These are phyloP conservation scores for Sonneratia alba DNA, from an alignment of 345 rosid genomes.

Conservation along the genomic window DNA sequence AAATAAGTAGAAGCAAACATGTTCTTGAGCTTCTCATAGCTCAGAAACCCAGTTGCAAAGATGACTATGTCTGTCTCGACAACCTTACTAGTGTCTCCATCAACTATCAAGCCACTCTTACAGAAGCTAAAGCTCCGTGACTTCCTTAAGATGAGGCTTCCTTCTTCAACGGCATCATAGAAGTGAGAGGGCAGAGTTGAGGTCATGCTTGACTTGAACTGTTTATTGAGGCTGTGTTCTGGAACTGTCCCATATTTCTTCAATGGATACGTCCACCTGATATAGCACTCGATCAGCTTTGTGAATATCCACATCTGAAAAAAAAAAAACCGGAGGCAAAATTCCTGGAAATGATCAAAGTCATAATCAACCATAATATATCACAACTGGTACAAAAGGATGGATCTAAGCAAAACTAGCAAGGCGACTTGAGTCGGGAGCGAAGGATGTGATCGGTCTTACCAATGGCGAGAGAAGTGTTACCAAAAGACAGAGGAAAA, in stretches of 20 bases:
- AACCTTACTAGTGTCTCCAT: conserved; percentile 1
- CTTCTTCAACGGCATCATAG: conserved; percentile 18
- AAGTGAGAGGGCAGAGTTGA: conserved; percentile 21
- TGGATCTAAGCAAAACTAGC: background rate
- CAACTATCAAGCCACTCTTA: conserved; percentile 17
- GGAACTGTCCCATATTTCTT: conserved; percentile 23
- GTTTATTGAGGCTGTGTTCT: conserved; percentile 13
- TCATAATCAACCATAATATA: background rate
- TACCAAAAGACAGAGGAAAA: conserved; percentile 19
- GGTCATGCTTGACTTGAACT: conserved; percentile 16
- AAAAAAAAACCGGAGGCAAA: no score
- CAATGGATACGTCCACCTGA: conserved; percentile 19
- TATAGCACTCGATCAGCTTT: conserved; percentile 18
- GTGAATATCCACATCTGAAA: conserved; percentile 21
- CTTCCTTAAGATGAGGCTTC: conserved; percentile 23
- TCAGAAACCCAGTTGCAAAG: conserved; percentile 26
- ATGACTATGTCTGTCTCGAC: conserved; percentile 18
- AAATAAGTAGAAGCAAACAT: conserved; percentile 19
- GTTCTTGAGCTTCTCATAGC: conserved; percentile 22
- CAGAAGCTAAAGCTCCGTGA: conserved; percentile 15
- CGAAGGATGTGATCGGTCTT: background rate
- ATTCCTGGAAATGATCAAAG: background rate
- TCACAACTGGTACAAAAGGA: no score
- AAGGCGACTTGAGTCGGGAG: background rate
- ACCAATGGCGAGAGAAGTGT: conserved; percentile 27